phyloP scores from a whole-genome alignment of 805 yeast species.

The Schwanniomyces sp. region DNA sequence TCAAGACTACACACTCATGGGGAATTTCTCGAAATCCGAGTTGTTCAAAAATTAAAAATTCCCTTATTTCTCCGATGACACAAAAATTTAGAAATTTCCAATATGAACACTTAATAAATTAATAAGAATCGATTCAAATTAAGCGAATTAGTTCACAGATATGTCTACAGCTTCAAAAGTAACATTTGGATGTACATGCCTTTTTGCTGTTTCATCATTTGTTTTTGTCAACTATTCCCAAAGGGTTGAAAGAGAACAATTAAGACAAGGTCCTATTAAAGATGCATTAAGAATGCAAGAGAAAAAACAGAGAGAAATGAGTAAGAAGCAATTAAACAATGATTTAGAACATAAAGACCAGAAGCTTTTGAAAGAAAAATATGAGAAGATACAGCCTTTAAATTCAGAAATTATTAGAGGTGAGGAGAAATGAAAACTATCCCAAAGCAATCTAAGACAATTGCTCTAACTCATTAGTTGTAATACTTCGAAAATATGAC shows the following conservation, averaged over 20 bases:
- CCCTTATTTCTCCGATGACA: constrained; percentile 6
- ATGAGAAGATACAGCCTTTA: constrained; percentile 63
- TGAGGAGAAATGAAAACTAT: constrained; percentile 1
- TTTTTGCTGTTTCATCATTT: constrained; percentile 58
- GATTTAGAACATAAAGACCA: constrained; percentile 67
- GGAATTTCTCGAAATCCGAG: constrained; percentile 1
- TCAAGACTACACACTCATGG: background rate
- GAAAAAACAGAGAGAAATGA: constrained; percentile 39
- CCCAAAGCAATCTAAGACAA: background rate
- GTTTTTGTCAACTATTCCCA: constrained; percentile 72
- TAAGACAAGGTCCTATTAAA: constrained; percentile 81
- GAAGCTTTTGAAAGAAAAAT: constrained; percentile 55
- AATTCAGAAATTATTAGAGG: constrained; percentile 28
- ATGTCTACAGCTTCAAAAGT: constrained; percentile 84
- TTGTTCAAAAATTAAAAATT: constrained; percentile 1
- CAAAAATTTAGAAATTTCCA: constrained; percentile 2
- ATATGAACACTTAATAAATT: background rate
- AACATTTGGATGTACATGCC: constrained; percentile 61
- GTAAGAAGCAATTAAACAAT: constrained; percentile 50
- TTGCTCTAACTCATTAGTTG: background rate
- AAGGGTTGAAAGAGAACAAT: constrained; percentile 63
- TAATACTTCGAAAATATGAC: background rate
- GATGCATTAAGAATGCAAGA: constrained; percentile 67
- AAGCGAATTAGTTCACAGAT: background rate
- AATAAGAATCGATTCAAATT: no score